Evolutionary conservation across 352 stramenopile species (phyloP).

Genomic region (Phytophthora megakarya): DNA sequence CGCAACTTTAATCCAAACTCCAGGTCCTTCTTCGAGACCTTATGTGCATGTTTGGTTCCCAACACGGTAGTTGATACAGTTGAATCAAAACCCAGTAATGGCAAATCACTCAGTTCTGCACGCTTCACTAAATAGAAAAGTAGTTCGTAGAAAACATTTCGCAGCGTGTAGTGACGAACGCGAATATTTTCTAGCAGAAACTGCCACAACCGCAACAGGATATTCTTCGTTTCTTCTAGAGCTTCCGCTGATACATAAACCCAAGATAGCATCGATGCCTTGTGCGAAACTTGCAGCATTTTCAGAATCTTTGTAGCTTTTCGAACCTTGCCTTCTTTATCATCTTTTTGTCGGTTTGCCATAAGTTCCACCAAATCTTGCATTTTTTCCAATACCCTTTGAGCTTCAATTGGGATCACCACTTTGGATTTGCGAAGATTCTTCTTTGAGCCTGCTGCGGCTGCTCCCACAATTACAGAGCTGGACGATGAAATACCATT

Average conservation of each 20-base stretch:
- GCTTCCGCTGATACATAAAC: slow-evolving; percentile 84
- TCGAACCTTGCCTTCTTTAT: slow-evolving; percentile 90
- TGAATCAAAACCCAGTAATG: slow-evolving; percentile 83
- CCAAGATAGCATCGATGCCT: slow-evolving; percentile 90
- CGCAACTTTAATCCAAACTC: slow-evolving; percentile 87
- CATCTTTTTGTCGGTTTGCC: slow-evolving; percentile 87
- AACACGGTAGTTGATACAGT: slow-evolving; percentile 61
- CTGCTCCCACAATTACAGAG: slow-evolving; percentile 82
- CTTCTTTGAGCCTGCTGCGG: slow-evolving; percentile 62
- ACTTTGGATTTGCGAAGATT: slow-evolving; percentile 72
- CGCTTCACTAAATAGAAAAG: slow-evolving; percentile 91
- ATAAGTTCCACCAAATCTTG: slow-evolving; percentile 89
- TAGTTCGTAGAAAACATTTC: slow-evolving; percentile 90
- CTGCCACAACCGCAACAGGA: slow-evolving; percentile 85
- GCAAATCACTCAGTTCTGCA: slow-evolving; percentile 84
- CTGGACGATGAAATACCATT: slow-evolving; percentile 88
- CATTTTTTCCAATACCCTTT: slow-evolving; percentile 90
- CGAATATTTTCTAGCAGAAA: slow-evolving; percentile 91
- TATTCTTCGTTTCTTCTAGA: slow-evolving; percentile 87
- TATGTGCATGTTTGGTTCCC: slow-evolving; percentile 76
- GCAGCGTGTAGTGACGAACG: slow-evolving; percentile 88
- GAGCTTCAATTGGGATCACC: slow-evolving; percentile 83
- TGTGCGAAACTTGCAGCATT: slow-evolving; percentile 90
- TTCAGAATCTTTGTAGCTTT: slow-evolving; percentile 91
- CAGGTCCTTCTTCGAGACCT: slow-evolving; percentile 80